phyloP scores from a whole-genome alignment of 768 basidiomycete species.

The Panaeolus papilionaceus region DNA sequence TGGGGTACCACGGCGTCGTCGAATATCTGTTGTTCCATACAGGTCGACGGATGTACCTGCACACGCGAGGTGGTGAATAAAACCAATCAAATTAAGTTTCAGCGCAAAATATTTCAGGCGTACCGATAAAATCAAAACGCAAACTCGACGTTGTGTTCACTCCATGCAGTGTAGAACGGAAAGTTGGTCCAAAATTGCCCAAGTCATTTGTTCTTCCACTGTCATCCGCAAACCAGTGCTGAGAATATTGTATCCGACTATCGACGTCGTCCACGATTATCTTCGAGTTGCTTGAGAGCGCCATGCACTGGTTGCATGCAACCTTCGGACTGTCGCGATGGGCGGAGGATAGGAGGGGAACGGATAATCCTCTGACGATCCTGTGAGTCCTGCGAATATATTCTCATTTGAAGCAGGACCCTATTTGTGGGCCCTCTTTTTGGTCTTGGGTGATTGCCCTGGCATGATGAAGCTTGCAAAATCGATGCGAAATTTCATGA shows the following conservation, averaged over 20 bases:
- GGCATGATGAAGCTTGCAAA: background rate
- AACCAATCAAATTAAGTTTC: background rate
- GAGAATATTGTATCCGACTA: slow-evolving; percentile 10
- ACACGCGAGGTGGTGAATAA: background rate
- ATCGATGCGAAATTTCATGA: background rate
- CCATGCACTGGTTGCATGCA: slow-evolving; percentile 8
- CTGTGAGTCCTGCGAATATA: background rate
- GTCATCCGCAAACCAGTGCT: slow-evolving; percentile 21
- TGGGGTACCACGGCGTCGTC: slow-evolving; percentile 22
- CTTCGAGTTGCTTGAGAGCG: background rate
- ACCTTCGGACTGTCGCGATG: slow-evolving; percentile 5
- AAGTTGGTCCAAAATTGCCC: slow-evolving; percentile 30
- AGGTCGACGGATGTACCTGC: slow-evolving; percentile 34
- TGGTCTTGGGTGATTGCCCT: background rate
- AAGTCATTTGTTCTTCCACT: slow-evolving; percentile 20
- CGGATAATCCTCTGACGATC: background rate
- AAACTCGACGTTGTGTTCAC: slow-evolving; percentile 26
- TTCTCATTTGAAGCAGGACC: slow-evolving; percentile 3
- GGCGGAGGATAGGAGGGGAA: background rate
- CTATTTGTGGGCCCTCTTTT: background rate
- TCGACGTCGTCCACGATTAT: background rate
- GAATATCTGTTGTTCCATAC: slow-evolving; percentile 30
- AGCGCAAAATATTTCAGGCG: background rate
- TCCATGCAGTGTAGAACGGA: slow-evolving; percentile 29
- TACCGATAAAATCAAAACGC: slow-evolving; percentile 30